These are phyloP conservation scores for Mollisia scopiformis DNA, from an alignment of 2,329 filamentous ascomycete species.

Conservation along the genomic window DNA sequence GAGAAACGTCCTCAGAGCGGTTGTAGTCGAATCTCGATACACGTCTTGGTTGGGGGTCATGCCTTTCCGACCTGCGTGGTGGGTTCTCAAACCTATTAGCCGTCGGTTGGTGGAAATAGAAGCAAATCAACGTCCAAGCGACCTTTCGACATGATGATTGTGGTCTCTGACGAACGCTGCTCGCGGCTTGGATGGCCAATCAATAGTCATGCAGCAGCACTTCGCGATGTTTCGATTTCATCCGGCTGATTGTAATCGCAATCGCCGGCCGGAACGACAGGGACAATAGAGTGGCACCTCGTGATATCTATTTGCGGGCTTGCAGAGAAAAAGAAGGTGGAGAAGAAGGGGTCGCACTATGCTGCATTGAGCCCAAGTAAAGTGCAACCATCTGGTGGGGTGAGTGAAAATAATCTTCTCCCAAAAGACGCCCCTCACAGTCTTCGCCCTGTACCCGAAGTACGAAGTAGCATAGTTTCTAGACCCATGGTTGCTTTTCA, in stretches of 20 bases:
- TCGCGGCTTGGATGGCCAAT: background rate
- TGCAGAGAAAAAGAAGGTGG: constrained; percentile 8
- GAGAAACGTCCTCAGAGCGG: background rate
- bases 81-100: constrained; percentile 11
- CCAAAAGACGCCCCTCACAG: constrained; percentile 7
- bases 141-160: constrained; percentile 3
- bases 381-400: constrained; percentile 8
- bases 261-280: constrained; percentile 2
- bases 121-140: constrained; percentile 11
- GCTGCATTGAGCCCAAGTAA: constrained; percentile 1
- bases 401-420: constrained; percentile 2
- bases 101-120: constrained; percentile 14
- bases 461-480: constrained; percentile 4
- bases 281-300: background rate
- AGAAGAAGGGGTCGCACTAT: background rate
- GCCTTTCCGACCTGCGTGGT: background rate
- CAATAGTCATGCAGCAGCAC: constrained; percentile 1
- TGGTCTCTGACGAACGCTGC: constrained; percentile 1
- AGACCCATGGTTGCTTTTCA: constrained; percentile 8
- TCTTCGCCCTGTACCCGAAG: background rate
- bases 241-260: constrained; percentile 12
- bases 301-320: constrained; percentile 16
- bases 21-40: constrained; percentile 5
- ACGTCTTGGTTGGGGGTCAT: constrained; percentile 5
- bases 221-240: constrained; percentile 12